Conservation (phyloP, 257 asterid species). For the Jasminum sambac region DNA sequence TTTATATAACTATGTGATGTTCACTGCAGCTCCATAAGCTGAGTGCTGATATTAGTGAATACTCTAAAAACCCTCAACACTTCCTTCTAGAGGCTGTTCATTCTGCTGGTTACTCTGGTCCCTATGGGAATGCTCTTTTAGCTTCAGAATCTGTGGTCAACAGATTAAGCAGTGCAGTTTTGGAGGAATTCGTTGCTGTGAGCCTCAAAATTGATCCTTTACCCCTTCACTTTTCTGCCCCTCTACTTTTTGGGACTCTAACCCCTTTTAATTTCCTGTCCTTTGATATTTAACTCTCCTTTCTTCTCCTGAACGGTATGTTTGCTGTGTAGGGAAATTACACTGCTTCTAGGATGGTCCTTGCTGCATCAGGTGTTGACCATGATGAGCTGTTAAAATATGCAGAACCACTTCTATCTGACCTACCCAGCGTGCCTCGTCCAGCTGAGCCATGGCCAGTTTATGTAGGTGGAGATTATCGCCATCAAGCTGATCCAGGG, state of each 20-base stretch:
- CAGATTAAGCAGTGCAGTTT: slow-evolving; percentile 52
- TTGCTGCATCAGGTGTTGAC: slow-evolving; percentile 90
- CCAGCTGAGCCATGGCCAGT: slow-evolving; percentile 54
- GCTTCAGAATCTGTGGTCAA: slow-evolving; percentile 65
- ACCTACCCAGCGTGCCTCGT: slow-evolving; percentile 47
- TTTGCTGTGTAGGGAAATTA: slow-evolving; percentile 56
- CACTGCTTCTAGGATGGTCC: slow-evolving; percentile 80
- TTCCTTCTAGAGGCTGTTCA: slow-evolving; percentile 85
- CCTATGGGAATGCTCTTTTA: slow-evolving; percentile 60
- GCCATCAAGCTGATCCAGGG: slow-evolving; percentile 74
- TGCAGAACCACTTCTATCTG: slow-evolving; percentile 85
- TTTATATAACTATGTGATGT: slow-evolving; percentile 15
- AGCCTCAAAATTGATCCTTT: slow-evolving; percentile 31
- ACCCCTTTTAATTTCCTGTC: slow-evolving; percentile 6
- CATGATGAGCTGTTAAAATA: slow-evolving; percentile 68
- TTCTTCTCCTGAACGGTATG: slow-evolving; percentile 24
- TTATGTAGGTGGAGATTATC: slow-evolving; percentile 84
- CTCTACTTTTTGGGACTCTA: neutral
- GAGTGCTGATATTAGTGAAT: slow-evolving; percentile 59
- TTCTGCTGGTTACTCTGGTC: slow-evolving; percentile 74
- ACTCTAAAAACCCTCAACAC: slow-evolving; percentile 70
- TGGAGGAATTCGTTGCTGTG: slow-evolving; percentile 84
- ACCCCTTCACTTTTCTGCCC: neutral
- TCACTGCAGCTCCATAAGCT: slow-evolving; percentile 59
- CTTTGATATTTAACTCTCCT: slow-evolving; percentile 1